phyloP scores from a whole-genome alignment of 2,329 filamentous ascomycete species.

The Pleurostoma richardsiae region DNA sequence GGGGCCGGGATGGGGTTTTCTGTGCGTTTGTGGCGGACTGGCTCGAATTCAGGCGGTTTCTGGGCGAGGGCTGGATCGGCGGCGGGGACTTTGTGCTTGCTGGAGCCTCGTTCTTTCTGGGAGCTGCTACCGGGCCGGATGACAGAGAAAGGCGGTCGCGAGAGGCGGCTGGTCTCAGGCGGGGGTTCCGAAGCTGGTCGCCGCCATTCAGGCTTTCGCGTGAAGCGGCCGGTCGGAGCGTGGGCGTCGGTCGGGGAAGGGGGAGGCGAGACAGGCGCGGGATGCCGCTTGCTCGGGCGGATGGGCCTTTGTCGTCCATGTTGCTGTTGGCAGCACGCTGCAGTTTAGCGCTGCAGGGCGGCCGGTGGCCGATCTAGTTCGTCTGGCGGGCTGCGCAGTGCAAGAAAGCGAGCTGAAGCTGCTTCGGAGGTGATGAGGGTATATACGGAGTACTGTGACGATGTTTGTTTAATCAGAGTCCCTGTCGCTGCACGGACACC shows the following conservation, averaged over 20 bases:
- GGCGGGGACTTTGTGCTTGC: not conserved
- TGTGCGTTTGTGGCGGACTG: constrained; percentile 5
- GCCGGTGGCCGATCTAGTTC: too few species aligned
- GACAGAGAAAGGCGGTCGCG: constrained; percentile 3
- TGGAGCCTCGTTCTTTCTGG: not conserved
- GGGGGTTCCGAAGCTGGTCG: constrained; percentile 1
- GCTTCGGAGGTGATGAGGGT: too few species aligned
- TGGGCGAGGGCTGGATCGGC: constrained; percentile 2
- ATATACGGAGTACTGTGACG: too few species aligned
- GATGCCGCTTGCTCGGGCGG: not conserved
- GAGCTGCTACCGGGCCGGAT: not conserved
- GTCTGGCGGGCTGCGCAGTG: too few species aligned
- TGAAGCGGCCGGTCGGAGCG: not conserved
- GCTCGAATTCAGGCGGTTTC: constrained; percentile 5
- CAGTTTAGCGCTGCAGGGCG: too few species aligned
- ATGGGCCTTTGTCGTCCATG: not conserved
- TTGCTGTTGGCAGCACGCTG: not conserved
- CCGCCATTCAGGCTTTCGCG: not conserved
- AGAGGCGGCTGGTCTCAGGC: constrained; percentile 7
- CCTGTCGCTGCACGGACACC: too few species aligned
- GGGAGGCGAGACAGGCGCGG: not conserved
- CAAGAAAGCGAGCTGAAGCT: too few species aligned
- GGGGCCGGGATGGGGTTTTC: not conserved
- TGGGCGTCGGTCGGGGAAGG: not conserved
- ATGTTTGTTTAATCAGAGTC: too few species aligned